Percentiles rank a stretch among this genome's conserved stretches.
These are phyloP conservation scores for Podaxis mareebaensis DNA, from an alignment of 768 basidiomycete species.

Conservation along the genomic window DNA sequence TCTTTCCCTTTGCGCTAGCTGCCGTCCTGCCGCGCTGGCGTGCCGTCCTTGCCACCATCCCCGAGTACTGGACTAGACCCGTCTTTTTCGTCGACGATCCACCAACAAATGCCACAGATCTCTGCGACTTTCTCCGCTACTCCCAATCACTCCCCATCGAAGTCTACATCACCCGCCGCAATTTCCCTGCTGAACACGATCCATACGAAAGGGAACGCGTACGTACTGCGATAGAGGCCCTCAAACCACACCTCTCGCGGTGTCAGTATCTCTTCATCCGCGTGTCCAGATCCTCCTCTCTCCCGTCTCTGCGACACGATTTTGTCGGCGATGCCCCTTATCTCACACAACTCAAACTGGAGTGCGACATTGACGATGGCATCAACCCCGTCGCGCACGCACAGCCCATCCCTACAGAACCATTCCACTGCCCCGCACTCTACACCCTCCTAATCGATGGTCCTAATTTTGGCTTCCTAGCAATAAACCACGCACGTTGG, in stretches of 20 bases:
- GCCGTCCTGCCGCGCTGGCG: slow-evolving; percentile 14
- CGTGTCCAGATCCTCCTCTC: slow-evolving; percentile 17
- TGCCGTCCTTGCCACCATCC: slow-evolving; percentile 12
- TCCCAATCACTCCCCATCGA: slow-evolving; percentile 15
- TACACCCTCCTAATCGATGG: slow-evolving; percentile 12
- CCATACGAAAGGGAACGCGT: slow-evolving; percentile 11
- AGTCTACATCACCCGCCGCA: slow-evolving; percentile 8
- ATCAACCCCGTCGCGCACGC: not conserved
- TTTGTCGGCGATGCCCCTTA: slow-evolving; percentile 12
- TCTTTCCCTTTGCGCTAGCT: slow-evolving; percentile 16
- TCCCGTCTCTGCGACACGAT: slow-evolving; percentile 18
- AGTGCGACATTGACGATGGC: slow-evolving; percentile 10
- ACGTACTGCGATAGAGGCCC: slow-evolving; percentile 2
- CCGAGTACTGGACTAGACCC: slow-evolving; percentile 18
- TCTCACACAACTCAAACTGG: slow-evolving; percentile 17
- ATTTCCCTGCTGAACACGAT: not conserved
- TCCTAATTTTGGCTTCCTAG: slow-evolving; percentile 4
- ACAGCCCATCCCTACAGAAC: not conserved
- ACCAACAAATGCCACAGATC: not conserved
- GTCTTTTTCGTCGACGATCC: slow-evolving; percentile 12
- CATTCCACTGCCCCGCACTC: not conserved
- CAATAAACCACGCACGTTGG: not conserved
- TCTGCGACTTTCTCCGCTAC: not conserved
- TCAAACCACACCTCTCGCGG: slow-evolving; percentile 15
- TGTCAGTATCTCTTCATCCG: slow-evolving; percentile 14